phyloP scores from a whole-genome alignment of 2,329 filamentous ascomycete species.

The Trichoderma endophyticum region DNA sequence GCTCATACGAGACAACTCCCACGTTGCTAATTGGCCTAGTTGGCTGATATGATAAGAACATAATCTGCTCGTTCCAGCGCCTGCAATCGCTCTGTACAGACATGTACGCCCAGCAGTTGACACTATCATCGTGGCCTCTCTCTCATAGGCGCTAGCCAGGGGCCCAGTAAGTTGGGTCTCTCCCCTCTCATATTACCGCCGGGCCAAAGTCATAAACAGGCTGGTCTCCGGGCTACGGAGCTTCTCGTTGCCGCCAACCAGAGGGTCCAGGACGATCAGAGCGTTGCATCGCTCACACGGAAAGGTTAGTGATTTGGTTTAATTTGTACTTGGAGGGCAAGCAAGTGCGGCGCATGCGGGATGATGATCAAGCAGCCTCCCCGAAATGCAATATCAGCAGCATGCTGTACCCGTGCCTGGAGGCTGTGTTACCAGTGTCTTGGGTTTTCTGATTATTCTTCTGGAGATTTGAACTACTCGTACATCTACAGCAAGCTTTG shows the following conservation, averaged over 20 bases:
- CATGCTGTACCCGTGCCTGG: neutral
- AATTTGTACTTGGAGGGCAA: neutral
- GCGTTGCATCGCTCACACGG: neutral
- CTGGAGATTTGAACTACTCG: neutral
- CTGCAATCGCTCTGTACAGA: neutral
- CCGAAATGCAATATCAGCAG: neutral
- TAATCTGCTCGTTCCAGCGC: neutral
- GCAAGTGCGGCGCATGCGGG: neutral
- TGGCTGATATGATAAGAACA: neutral
- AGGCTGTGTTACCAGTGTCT: neutral
- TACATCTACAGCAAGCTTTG: neutral
- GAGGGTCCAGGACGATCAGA: neutral
- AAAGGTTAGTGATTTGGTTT: neutral
- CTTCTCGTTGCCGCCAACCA: conserved; percentile 7
- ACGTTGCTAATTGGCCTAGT: neutral
- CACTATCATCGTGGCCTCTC: neutral
- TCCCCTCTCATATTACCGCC: conserved; percentile 5
- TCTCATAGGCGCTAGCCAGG: conserved; percentile 5
- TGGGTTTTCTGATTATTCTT: neutral
- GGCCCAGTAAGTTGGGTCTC: neutral
- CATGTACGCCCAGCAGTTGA: neutral
- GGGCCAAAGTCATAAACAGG: conserved; percentile 7
- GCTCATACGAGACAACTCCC: neutral
- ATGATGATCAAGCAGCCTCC: neutral
- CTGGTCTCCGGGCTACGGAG: conserved; percentile 12